Evolutionary conservation across 2,329 filamentous ascomycete genomes (phyloP), one percentile per base, ranked within the genome.

Genomic region (Xylaria multiplex): DNA sequence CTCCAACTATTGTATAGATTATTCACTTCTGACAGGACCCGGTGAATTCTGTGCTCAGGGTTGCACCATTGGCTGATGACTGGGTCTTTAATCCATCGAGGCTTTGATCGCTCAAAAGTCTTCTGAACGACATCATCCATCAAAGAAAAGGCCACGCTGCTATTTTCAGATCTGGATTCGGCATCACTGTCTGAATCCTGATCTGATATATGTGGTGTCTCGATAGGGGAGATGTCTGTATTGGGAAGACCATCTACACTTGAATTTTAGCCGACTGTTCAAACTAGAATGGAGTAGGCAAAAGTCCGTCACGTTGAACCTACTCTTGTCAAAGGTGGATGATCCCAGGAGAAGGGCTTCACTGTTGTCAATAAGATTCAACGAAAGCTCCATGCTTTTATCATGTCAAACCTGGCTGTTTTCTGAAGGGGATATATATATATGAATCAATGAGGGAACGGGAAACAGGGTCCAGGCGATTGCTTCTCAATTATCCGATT

Each of bases 41-140:
- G 24, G 32, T 63, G 55, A 14, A 66, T 52, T 16, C 16, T 56
- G 35, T 66, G 64, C 6, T 50, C 13, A 7, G 59, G 64, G 32
- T 63, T 42, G 22, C 59, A 49, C 64, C 64, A 66, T 57, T 63
- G 54, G 19, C 64, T 62, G 35, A 63, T 63, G 43, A 59, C 43
- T 5, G 55, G 59, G 43, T 66, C 64, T 7, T 66, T 50, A 9
- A 66, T 62, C 64, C 64, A 66, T 22, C 55, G 64, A 27, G 64
- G 37, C n/a, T 59, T 62, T 11, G 59, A 63, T 11, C 40, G 5
- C 32, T 63, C 43, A 46, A 66, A 63, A 13, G 50, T 53, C 35
- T 59, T 27, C 13, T 46, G 48, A 0, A 60, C 35, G 16, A 52
- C 43, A 24, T 61, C 24, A 56, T 32, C 37, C 2, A 37, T 30